Percentiles rank a stretch among this genome's conserved stretches.
Evolutionary conservation across 2,329 filamentous ascomycete genomes (phyloP).

Genomic region (Atkinsonella texensis): DNA sequence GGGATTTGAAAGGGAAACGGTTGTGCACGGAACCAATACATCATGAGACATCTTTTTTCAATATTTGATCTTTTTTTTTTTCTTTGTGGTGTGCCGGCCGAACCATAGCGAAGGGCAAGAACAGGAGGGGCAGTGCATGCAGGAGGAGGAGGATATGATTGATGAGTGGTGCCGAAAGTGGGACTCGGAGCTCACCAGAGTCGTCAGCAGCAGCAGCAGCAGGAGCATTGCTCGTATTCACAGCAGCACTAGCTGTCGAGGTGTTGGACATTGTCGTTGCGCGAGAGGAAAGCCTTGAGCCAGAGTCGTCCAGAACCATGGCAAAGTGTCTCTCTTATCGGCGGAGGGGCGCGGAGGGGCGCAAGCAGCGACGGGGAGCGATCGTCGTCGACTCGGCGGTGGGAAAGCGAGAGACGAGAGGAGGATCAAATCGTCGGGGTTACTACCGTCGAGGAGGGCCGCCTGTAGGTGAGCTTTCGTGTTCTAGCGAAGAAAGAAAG

Average conservation of each 20-base stretch:
- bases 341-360: background rate
- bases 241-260: constrained; percentile 18
- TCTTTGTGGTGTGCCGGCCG: background rate
- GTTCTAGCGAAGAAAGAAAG: background rate
- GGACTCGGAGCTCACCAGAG: constrained; percentile 24
- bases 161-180: constrained; percentile 2
- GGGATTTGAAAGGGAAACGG: background rate
- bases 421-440: background rate
- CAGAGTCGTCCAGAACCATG: constrained; percentile 30
- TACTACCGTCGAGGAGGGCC: constrained; percentile 11
- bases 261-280: constrained; percentile 25
- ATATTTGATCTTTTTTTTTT: too few relatives aligned
- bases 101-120: constrained; percentile 11
- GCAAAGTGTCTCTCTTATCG: constrained; percentile 9
- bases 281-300: constrained; percentile 21
- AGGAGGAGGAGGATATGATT: too few relatives aligned
- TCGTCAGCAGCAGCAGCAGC: constrained; percentile 16
- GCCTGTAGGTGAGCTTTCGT: background rate
- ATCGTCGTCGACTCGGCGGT: constrained; percentile 5
- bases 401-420: background rate
- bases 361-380: constrained; percentile 1
- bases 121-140: constrained; percentile 22
- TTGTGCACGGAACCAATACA: background rate
- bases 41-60: background rate
- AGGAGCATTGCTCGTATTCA: constrained; percentile 12